phyloP scores from a whole-genome alignment of 1,139 yeast species.

The Debaryomyces subglobosus region DNA sequence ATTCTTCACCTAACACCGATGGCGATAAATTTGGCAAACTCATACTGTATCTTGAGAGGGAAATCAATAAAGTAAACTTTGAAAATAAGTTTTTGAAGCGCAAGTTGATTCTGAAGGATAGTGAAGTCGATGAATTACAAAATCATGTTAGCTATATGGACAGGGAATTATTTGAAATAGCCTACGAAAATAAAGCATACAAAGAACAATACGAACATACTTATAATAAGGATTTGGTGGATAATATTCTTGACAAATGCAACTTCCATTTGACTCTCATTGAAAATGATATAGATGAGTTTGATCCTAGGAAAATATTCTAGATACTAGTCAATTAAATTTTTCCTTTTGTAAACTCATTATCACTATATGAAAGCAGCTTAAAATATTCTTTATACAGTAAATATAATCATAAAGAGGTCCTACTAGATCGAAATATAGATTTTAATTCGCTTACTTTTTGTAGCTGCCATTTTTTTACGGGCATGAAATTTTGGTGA shows the following conservation, averaged over 20 bases:
- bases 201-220: not conserved
- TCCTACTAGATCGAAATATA: not conserved
- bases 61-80: constrained; percentile 32
- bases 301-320: constrained; percentile 11
- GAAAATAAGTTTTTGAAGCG: constrained; percentile 37
- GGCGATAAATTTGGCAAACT: constrained; percentile 26
- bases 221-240: not conserved
- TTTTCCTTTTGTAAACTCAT: too few relatives aligned
- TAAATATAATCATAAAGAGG: not conserved
- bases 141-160: constrained; percentile 34
- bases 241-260: constrained; percentile 1
- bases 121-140: constrained; percentile 30
- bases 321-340: not conserved
- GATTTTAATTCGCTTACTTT: not conserved
- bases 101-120: constrained; percentile 20
- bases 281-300: constrained; percentile 11
- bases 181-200: not conserved
- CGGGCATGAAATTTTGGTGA: not conserved
- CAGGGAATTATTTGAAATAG: constrained; percentile 20
- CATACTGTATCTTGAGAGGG: constrained; percentile 36
- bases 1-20: not conserved
- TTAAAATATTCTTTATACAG: not conserved
- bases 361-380: not conserved
- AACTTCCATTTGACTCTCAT: constrained; percentile 3
- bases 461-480: not conserved